Evolutionary conservation across 805 yeast species (phyloP).

Genomic region (Candida coleopterorum): DNA sequence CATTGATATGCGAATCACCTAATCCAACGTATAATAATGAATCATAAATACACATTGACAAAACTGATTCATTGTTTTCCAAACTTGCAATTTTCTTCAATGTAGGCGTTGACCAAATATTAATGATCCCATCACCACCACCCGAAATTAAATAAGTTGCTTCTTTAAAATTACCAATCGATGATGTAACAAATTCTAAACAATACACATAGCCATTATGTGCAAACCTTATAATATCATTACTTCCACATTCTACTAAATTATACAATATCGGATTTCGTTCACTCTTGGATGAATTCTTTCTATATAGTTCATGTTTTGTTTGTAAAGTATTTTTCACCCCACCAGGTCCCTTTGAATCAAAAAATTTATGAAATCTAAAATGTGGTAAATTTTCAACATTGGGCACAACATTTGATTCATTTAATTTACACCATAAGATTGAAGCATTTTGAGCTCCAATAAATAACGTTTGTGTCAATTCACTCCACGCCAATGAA

Average conservation of each 20-base stretch:
- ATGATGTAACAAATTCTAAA: constrained; percentile 37
- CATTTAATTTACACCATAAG: constrained; percentile 53
- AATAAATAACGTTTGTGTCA: constrained; percentile 58
- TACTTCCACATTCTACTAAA: constrained; percentile 62
- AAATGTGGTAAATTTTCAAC: constrained; percentile 43
- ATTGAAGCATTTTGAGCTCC: constrained; percentile 94
- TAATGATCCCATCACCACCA: constrained; percentile 89
- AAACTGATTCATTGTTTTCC: constrained; percentile 64
- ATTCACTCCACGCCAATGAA: constrained; percentile 66
- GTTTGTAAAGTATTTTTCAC: constrained; percentile 27
- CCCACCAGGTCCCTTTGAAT: constrained; percentile 84
- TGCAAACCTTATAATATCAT: constrained; percentile 71
- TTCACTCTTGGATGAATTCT: constrained; percentile 10
- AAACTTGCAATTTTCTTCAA: constrained; percentile 30
- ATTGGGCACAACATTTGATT: constrained; percentile 4
- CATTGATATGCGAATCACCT: constrained; percentile 65
- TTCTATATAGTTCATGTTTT: constrained; percentile 19
- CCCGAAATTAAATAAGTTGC: constrained; percentile 39
- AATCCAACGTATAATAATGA: constrained; percentile 82
- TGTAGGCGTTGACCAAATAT: constrained; percentile 62
- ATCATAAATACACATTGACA: constrained; percentile 60
- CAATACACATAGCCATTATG: constrained; percentile 89
- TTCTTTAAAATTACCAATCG: constrained; percentile 14
- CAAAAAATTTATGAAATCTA: constrained; percentile 81
- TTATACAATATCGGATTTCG: constrained; percentile 6